These are phyloP conservation scores for Venturia carpophila DNA, from an alignment of 2,329 filamentous ascomycete species.

Conservation along the genomic window DNA sequence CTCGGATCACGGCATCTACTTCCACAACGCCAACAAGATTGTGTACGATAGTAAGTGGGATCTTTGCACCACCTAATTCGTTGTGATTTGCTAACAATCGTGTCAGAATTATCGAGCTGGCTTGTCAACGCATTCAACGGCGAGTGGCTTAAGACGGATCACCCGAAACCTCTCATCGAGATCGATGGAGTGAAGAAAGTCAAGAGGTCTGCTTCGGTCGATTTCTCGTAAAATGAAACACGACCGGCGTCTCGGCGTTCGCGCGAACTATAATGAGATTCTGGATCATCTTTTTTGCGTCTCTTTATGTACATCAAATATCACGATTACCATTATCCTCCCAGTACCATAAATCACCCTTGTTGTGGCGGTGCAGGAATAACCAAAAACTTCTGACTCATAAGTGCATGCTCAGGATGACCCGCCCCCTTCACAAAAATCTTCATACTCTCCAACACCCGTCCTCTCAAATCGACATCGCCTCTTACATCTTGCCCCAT, in stretches of 20 bases:
- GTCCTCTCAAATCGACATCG: slow-evolving; percentile 48
- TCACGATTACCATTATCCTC: neutral
- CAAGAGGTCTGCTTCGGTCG: neutral
- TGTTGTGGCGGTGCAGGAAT: neutral
- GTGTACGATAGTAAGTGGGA: slow-evolving; percentile 79
- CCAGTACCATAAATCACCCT: neutral
- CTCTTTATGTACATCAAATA: neutral
- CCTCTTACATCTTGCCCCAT: slow-evolving; percentile 51
- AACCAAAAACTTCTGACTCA: slow-evolving; percentile 1
- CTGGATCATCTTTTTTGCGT: neutral
- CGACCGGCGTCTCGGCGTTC: neutral
- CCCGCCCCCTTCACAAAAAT: slow-evolving; percentile 55
- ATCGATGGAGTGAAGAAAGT: slow-evolving; percentile 3
- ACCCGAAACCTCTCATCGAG: slow-evolving; percentile 39
- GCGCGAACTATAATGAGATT: neutral
- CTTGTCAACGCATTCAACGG: slow-evolving; percentile 96
- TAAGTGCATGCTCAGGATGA: slow-evolving; percentile 24
- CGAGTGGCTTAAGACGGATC: slow-evolving; percentile 65
- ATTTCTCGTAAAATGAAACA: neutral
- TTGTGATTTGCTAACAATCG: slow-evolving; percentile 19
- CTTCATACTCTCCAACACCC: slow-evolving; percentile 68
- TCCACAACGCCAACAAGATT: slow-evolving; percentile 84
- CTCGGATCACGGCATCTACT: slow-evolving; percentile 89
- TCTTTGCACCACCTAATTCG: neutral
- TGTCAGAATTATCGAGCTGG: slow-evolving; percentile 72